Evolutionary conservation across 2,329 filamentous ascomycete genomes (phyloP).

Genomic region (Bipolaris oryzae): DNA sequence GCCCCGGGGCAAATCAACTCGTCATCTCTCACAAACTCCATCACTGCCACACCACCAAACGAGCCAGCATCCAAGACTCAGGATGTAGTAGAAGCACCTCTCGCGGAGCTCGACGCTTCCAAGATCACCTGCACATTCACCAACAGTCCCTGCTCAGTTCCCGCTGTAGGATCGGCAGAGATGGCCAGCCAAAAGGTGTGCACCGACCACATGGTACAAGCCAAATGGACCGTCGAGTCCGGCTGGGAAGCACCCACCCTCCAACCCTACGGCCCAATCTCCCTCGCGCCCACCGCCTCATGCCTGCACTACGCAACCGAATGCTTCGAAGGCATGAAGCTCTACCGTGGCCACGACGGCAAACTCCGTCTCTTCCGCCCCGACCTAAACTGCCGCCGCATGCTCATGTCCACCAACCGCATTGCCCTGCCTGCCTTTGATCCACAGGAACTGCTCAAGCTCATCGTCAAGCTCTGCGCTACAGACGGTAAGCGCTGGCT

Average conservation of each 20-base stretch:
- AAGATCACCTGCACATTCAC: conserved; percentile 51
- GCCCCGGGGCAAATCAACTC: conserved; percentile 40
- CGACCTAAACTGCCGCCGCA: conserved; percentile 71
- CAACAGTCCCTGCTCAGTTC: conserved; percentile 50
- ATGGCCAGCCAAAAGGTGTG: conserved; percentile 52
- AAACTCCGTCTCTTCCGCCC: conserved; percentile 80
- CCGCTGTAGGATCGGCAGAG: conserved; percentile 49
- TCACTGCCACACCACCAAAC: conserved; percentile 34
- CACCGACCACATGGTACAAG: conserved; percentile 90
- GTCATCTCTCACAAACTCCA: conserved; percentile 29
- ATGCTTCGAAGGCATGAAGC: conserved; percentile 88
- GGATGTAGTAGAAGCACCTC: conserved; percentile 27
- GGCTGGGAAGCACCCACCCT: conserved; percentile 79
- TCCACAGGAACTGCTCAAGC: conserved; percentile 72
- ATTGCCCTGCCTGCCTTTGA: conserved; percentile 78
- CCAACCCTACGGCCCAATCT: conserved; percentile 76
- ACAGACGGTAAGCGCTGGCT: conserved; percentile 81
- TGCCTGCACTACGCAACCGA: conserved; percentile 88
- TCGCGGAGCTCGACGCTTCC: conserved; percentile 53
- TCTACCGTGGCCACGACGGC: conserved; percentile 70
- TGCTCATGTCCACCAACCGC: conserved; percentile 61
- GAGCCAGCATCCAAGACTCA: conserved; percentile 20
- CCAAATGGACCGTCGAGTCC: conserved; percentile 65
- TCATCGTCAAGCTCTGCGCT: conserved; percentile 73
- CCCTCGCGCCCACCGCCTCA: conserved; percentile 79